These are phyloP conservation scores for Fusarium papillatum DNA, from an alignment of 2,329 filamentous ascomycete species.

Conservation along the genomic window DNA sequence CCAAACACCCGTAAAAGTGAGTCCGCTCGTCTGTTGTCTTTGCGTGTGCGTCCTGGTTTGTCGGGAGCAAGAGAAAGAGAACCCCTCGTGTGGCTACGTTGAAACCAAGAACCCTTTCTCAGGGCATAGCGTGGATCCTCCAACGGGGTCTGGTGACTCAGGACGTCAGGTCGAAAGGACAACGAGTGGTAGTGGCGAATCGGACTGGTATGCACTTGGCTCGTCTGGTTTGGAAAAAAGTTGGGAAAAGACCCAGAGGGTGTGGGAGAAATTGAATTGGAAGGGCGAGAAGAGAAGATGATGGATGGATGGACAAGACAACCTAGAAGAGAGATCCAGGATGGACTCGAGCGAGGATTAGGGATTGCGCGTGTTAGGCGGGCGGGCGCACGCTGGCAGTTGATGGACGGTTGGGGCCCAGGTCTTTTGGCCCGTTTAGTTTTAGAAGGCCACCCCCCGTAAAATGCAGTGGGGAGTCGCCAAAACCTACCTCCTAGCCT, in stretches of 20 bases:
- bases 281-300: conserved; percentile 28
- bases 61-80: conserved; percentile 25
- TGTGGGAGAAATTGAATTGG: conserved; percentile 41
- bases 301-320: conserved; percentile 30
- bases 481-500: conserved; percentile 8
- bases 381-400: conserved; percentile 25
- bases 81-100: conserved; percentile 42
- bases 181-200: conserved; percentile 44
- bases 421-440: conserved; percentile 5
- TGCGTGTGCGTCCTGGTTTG: conserved; percentile 19
- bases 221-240: conserved; percentile 41
- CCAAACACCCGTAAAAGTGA: conserved; percentile 28
- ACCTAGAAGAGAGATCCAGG: conserved; percentile 26
- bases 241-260: conserved; percentile 39
- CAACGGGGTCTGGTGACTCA: conserved; percentile 44
- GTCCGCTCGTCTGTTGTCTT: conserved; percentile 21
- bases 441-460: conserved; percentile 24
- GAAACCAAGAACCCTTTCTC: conserved; percentile 39
- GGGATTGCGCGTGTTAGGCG: conserved; percentile 42
- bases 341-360: conserved; percentile 12
- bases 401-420: conserved; percentile 21
- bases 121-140: conserved; percentile 44
- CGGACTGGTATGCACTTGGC: conserved; percentile 46
- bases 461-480: conserved; percentile 30
- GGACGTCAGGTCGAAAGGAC: conserved; percentile 40